Base-by-base conservation (phyloP, 2,329 filamentous ascomycete species). In the Colletotrichum musicola region DNA sequence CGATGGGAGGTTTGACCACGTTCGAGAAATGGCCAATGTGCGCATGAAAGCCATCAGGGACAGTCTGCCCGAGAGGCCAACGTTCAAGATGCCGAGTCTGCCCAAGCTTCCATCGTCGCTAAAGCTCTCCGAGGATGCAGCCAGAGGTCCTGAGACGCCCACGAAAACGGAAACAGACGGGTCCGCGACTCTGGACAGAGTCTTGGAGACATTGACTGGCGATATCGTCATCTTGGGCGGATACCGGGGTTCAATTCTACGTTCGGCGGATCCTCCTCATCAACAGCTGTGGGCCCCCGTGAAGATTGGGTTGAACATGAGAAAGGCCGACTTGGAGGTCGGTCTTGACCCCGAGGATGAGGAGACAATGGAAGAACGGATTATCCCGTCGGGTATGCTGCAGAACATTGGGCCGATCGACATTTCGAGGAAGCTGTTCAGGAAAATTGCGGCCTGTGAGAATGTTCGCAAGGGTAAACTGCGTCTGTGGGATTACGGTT, bases 201-300 rank as follows among this genome's bases (percentile, higher is more conserved):
- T 84, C 75, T 76, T 97, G 54, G 89, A 92, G 54, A 83, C 89
- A 5, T 81, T 97, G 22, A 93, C 90, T 0, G 95, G 95, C 0
- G 95, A 98, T 75, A 78, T 98, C 7, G 93, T 98, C 7, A 85
- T 98, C 35, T 86, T 98, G 76, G 95, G 95, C 20, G 95, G 95
- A 14, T 97, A 98, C 76, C 88, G 95, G 72, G 95, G 95, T 4
- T 97, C 95, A 0, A 86, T 98, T n/a, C 80, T 98, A 35, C 90
- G 95, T 35, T 97, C 94, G 12, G 92, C 93, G 12, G 90, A 94
- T 70, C 88, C 92, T 9, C 92, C 93, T 4, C 89, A 95, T 75
- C 90, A 94, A n/a, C 94, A 97, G 76, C 82, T 97, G 0, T 98
- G 95, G 95, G 93, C 97, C 1, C 95, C 95, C 0, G 91, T 98